Evolutionary conservation across 331 rosid genomes (phyloP), one percentile per base, ranked within the genome.

Genomic region (Telfairia occidentalis): DNA sequence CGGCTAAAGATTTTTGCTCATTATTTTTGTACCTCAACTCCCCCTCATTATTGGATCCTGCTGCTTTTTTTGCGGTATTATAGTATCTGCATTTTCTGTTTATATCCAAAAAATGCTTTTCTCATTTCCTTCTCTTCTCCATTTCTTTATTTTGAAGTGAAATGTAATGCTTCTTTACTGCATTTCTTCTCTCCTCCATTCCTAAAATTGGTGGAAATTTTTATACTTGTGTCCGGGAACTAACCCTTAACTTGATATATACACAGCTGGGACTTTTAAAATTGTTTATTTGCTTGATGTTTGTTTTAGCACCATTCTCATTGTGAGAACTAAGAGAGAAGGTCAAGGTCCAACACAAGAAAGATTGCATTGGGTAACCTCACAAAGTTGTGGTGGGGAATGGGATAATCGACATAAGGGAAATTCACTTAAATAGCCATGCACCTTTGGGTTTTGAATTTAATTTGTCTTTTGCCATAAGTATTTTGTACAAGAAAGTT

Each of bases 111-210:
- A 13, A 30, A 32, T 8, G 45, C 16, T 61, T 34, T 61, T 15
- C 69, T 32, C 69, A 60, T 16, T 59, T 60, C 43, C 69, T 34
- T 61, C 64, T 57, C 69, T 34, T 61, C 64, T 57, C 64, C 45
- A 34, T 28, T 32, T 60, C 69, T 16, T 16, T 61, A 32, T 61
- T 60, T 32, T 32, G 69, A 61, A 7, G 45, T 61, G 26, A 7
- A 61, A 61, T 13, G 6, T 29, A 0, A 7, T 34, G 40, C 12
- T 34, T 16, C 23, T 61, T 61, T 29, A 10, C 13, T 16, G 43
- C 26, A 34, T 61, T 32, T 61, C 45, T 61, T 61, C 15, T 34
- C 70, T 7, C 43, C 43, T 5, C 8, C 43, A 38, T 38, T 38
- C 43, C 43, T 38, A 38, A 38, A 3, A 38, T 2, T 32, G 38